Base-by-base conservation (phyloP, 148 eudicot genomes). In the Rhododendron henanense region DNA sequence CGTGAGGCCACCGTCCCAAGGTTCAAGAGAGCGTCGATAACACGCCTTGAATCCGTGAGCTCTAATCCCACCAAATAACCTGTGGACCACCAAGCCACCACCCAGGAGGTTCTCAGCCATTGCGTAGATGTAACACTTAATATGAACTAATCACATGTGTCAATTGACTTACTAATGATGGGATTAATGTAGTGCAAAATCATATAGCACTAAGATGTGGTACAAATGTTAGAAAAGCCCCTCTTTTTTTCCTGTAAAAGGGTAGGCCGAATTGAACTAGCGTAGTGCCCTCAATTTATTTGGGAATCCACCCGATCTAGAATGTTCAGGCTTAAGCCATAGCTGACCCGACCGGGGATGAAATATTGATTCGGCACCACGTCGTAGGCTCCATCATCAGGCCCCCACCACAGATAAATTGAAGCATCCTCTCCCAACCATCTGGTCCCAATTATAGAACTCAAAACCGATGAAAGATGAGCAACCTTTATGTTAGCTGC, bases 301-400 rank as follows among this genome's bases (percentile, higher is more conserved):
- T 0, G 21, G 6, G 61, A 55, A 55, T 55, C 21, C 19, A 55
- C 61, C 6, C 6, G 21, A 55, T 15, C 61, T 16, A 55, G 21
- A 55, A 55, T 16, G 61, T 16, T 55, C 61, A 0, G 19, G 6
- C 16, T 55, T 55, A 55, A 55, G 21, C 6, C 61, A 16, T 16
- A 55, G 0, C 61, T 55, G 2, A 55, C 1, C 6, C 1, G 6
- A 0, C 6, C 16, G 1, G 55, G 16, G 4, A 13, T 0, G 0
- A 51, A 51, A 13, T 51, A 51, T 51, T 13, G 16, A 51, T 51
- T 13, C 4, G 4, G 3, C 55, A 50, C 55, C 16, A 51, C 16
- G 0, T 51, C 15, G 16, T 10, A 13, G 55, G 55, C 55, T 51
- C 55, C 16, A 51, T 51, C 55, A 51, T 0, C 0, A 55, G 0